phyloP scores from a whole-genome alignment of 192 early-diverging fungal genomes.

The Spinellus fusiger region DNA sequence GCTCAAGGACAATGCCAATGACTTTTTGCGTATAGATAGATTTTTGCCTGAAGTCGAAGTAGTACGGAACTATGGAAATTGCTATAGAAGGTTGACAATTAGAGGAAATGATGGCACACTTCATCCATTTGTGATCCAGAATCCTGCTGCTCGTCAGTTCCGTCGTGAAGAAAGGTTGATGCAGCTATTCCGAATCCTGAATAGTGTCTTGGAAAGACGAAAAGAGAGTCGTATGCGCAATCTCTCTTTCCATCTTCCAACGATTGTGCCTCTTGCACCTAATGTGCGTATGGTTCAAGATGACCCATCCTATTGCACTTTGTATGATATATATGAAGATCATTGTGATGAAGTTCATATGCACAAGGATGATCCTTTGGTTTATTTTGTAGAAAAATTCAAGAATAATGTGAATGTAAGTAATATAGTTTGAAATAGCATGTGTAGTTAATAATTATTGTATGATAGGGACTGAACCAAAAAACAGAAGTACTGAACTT shows the following conservation, averaged over 20 bases:
- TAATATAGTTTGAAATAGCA: slow-evolving; percentile 34
- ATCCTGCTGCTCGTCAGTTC: slow-evolving; percentile 83
- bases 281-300: slow-evolving; percentile 91
- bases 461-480: slow-evolving; percentile 27
- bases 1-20: slow-evolving; percentile 68
- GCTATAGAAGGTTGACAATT: slow-evolving; percentile 76
- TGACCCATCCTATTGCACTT: slow-evolving; percentile 79
- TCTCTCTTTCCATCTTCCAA: slow-evolving; percentile 78
- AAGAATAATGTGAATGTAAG: slow-evolving; percentile 52
- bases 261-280: slow-evolving; percentile 88
- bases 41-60: slow-evolving; percentile 90
- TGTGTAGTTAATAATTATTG: background rate
- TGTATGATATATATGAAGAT: slow-evolving; percentile 92
- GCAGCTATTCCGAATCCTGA: slow-evolving; percentile 91
- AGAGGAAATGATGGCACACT: slow-evolving; percentile 87
- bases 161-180: slow-evolving; percentile 93
- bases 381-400: slow-evolving; percentile 75
- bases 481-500: slow-evolving; percentile 68
- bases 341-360: slow-evolving; percentile 69
- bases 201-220: slow-evolving; percentile 75
- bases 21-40: slow-evolving; percentile 93
- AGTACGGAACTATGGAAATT: slow-evolving; percentile 67
- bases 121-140: slow-evolving; percentile 91
- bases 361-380: slow-evolving; percentile 83
- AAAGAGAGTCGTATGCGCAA: slow-evolving; percentile 79